Conservation (phyloP, 2,329 filamentous ascomycete genomes). For the Hyphodiscus sp. region DNA sequence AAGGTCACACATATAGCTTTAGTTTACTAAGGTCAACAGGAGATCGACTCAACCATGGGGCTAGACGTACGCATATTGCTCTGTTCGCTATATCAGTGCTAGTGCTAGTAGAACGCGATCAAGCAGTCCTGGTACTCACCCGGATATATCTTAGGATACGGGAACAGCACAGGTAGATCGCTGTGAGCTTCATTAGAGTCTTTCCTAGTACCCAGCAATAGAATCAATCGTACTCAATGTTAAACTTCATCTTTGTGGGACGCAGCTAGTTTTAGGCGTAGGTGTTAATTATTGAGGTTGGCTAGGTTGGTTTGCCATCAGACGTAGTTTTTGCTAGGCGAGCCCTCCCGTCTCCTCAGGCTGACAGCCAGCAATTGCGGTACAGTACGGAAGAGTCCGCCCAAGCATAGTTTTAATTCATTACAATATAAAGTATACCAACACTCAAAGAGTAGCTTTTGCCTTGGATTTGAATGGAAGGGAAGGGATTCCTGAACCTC, state of each 20-base stretch:
- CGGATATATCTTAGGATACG: conserved; percentile 69
- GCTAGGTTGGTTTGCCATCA: neutral
- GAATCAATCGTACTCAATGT: conserved; percentile 55
- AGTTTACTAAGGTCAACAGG: conserved; percentile 8
- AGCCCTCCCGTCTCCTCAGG: neutral
- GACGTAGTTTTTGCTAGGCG: neutral
- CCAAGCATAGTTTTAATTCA: no score
- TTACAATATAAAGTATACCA: no score
- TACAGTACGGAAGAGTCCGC: no score
- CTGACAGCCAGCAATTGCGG: no score
- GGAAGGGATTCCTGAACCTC: no score
- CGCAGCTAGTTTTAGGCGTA: neutral
- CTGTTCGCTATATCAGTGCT: conserved; percentile 41
- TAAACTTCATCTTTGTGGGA: conserved; percentile 62
- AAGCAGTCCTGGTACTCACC: conserved; percentile 23
- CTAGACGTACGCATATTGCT: conserved; percentile 55
- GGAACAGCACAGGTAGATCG: conserved; percentile 64
- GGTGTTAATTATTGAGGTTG: neutral
- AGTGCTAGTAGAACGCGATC: neutral
- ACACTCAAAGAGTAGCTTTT: no score
- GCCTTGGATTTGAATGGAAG: no score
- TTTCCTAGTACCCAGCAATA: neutral
- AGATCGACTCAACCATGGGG: neutral
- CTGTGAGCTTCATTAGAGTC: conserved; percentile 34
- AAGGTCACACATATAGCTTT: conserved; percentile 74